phyloP scores from a whole-genome alignment of 1,284 basidiomycete species.

The Phylloporus sp. region DNA sequence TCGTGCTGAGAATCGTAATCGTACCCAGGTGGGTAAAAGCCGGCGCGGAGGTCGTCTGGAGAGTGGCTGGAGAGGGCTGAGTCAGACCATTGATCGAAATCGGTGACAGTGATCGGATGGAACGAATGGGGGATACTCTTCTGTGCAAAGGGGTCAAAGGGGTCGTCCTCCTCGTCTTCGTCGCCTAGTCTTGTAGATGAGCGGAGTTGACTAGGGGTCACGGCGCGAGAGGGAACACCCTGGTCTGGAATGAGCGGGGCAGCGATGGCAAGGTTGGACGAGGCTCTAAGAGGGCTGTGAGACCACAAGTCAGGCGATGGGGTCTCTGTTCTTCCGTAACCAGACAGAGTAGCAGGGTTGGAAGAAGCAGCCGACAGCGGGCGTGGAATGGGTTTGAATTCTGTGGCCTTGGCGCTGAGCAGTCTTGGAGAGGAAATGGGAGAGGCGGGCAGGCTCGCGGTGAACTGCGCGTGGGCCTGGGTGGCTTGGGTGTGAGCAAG shows the following conservation, averaged over 20 bases:
- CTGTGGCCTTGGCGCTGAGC: slow-evolving; percentile 72
- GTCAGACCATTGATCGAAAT: slow-evolving; percentile 70
- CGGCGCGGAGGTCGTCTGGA: slow-evolving; percentile 51
- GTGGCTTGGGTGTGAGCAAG: slow-evolving; percentile 62
- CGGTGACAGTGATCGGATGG: slow-evolving; percentile 66
- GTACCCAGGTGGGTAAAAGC: slow-evolving; percentile 45
- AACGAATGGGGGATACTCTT: slow-evolving; percentile 61
- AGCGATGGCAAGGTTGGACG: slow-evolving; percentile 88
- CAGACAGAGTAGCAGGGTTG: slow-evolving; percentile 63
- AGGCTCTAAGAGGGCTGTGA: slow-evolving; percentile 73
- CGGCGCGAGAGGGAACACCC: slow-evolving; percentile 57
- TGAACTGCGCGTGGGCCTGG: slow-evolving; percentile 62
- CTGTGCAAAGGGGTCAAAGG: slow-evolving; percentile 75
- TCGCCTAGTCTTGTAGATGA: slow-evolving; percentile 66
- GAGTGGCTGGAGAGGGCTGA: slow-evolving; percentile 52
- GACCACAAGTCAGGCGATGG: slow-evolving; percentile 86
- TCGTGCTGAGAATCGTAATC: slow-evolving; percentile 47
- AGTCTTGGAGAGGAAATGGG: slow-evolving; percentile 67
- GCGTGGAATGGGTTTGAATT: slow-evolving; percentile 75
- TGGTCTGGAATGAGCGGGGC: slow-evolving; percentile 84
- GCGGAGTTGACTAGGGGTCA: slow-evolving; percentile 56
- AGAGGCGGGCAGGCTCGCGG: slow-evolving; percentile 73
- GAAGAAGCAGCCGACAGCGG: slow-evolving; percentile 78
- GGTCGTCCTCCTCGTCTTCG: slow-evolving; percentile 73
- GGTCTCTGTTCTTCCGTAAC: slow-evolving; percentile 67